Percentiles rank a stretch among this genome's conserved stretches.
Evolutionary conservation across 345 rosid genomes (phyloP).

Genomic region (Syzygium grande): DNA sequence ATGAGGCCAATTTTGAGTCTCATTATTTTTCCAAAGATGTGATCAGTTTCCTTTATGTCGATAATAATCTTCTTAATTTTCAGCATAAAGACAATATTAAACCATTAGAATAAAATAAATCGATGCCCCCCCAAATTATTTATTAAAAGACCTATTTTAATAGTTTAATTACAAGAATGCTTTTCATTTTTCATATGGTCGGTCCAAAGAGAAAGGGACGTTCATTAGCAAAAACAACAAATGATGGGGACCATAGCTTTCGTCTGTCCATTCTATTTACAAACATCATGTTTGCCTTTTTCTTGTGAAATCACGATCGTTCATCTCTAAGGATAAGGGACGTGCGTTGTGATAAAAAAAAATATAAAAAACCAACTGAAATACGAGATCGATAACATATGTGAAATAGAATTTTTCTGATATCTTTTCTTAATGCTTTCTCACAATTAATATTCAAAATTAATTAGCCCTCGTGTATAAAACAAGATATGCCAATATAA

Average conservation of each 20-base stretch:
- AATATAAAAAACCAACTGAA: background rate
- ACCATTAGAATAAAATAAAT: background rate
- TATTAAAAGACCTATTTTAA: background rate
- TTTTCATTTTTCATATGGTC: background rate
- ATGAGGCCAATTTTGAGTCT: background rate
- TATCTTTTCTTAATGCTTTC: background rate
- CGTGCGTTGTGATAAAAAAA: background rate
- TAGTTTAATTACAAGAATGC: background rate
- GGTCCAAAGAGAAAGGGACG: background rate
- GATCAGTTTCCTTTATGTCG: background rate
- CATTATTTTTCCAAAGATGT: background rate
- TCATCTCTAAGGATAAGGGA: background rate
- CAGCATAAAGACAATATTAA: background rate
- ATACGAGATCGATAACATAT: background rate
- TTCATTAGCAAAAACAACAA: background rate
- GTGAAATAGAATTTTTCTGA: background rate
- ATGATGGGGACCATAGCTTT: background rate
- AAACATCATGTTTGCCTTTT: background rate
- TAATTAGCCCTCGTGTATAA: background rate
- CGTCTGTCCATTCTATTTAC: background rate
- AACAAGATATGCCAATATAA: background rate
- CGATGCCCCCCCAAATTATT: too few species aligned
- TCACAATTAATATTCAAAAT: background rate
- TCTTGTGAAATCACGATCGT: background rate
- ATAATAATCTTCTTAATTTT: background rate